A percentile compares a stretch with the other conserved stretches of the same genome.
Evolutionary conservation across 2,329 filamentous ascomycete genomes (phyloP).

Genomic region (Helotiales sp.): DNA sequence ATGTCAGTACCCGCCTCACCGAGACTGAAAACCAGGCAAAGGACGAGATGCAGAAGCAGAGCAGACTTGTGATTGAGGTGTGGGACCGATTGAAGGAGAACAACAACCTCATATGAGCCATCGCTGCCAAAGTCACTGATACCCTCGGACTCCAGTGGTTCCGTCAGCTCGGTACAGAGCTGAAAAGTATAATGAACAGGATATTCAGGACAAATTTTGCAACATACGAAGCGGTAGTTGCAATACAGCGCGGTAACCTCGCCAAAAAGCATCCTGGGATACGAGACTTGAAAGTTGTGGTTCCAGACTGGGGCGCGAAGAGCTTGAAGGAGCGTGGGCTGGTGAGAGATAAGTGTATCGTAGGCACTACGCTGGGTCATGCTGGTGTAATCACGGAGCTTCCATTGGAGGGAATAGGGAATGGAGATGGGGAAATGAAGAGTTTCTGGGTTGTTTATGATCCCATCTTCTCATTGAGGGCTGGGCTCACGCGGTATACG

Average conservation of each 20-base stretch:
- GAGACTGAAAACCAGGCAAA: no score
- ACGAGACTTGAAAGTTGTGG: conserved; percentile 29
- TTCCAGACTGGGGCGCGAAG: conserved; percentile 31
- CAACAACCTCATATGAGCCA: no score
- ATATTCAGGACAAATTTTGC: no score
- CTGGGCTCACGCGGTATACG: conserved; percentile 35
- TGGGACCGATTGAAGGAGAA: no score
- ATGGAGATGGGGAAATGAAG: conserved; percentile 5
- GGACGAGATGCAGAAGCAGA: no score
- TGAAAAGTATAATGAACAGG: no score
- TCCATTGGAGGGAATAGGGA: conserved; percentile 20
- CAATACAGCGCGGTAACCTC: conserved; percentile 11
- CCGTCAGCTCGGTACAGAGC: no score
- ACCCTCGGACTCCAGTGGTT: no score
- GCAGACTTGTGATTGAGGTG: no score
- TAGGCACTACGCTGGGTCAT: conserved; percentile 34
- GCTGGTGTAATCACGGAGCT: conserved; percentile 29
- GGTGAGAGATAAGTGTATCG: conserved; percentile 26
- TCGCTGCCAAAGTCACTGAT: no score
- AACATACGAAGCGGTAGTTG: no score
- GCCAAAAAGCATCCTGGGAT: conserved; percentile 22
- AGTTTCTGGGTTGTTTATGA: conserved; percentile 33
- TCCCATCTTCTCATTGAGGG: conserved; percentile 33
- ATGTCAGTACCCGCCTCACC: no score
- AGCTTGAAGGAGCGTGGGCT: conserved; percentile 22